Evolutionary conservation across 163 green algal genomes (phyloP).

Genomic region (Prototheca wickerhamii): DNA sequence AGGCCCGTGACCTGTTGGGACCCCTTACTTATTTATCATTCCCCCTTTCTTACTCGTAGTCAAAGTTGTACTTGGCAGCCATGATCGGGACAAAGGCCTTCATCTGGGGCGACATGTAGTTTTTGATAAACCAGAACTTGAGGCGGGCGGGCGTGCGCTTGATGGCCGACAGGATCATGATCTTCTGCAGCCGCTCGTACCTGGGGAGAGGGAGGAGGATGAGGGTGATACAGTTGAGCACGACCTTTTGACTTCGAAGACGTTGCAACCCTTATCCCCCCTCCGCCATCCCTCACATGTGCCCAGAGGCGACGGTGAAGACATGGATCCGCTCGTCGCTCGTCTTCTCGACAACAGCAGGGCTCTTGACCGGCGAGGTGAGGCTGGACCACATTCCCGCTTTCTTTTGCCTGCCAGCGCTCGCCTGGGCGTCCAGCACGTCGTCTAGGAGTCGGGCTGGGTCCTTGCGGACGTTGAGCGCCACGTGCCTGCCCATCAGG

Average conservation of each 20-base stretch:
- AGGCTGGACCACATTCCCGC: not conserved
- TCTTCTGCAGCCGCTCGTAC: constrained; percentile 97
- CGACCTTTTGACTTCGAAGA: too few relatives aligned
- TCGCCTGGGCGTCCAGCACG: constrained; percentile 48
- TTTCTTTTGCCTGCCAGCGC: too few relatives aligned
- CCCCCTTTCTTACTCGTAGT: constrained; percentile 63
- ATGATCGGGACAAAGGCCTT: constrained; percentile 83
- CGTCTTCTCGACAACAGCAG: too few relatives aligned
- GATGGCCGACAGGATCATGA: constrained; percentile 93
- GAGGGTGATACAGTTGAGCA: too few relatives aligned
- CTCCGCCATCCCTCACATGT: constrained; percentile 56
- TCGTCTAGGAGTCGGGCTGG: constrained; percentile 56
- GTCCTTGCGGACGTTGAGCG: constrained; percentile 66
- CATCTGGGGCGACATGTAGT: constrained; percentile 94
- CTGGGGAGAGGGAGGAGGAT: constrained; percentile 5
- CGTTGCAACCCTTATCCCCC: not conserved
- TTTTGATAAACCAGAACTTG: constrained; percentile 99
- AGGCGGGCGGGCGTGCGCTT: constrained; percentile 76
- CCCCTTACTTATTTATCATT: not conserved
- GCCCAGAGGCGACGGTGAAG: constrained; percentile 91
- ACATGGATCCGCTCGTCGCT: constrained; percentile 81
- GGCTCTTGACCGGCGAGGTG: constrained; percentile 3
- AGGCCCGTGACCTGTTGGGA: not conserved
- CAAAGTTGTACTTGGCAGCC: constrained; percentile 82
- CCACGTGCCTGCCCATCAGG: constrained; percentile 53